Conservation (phyloP, 2,329 filamentous ascomycete species). For the Teratosphaeria epicoccoides region DNA sequence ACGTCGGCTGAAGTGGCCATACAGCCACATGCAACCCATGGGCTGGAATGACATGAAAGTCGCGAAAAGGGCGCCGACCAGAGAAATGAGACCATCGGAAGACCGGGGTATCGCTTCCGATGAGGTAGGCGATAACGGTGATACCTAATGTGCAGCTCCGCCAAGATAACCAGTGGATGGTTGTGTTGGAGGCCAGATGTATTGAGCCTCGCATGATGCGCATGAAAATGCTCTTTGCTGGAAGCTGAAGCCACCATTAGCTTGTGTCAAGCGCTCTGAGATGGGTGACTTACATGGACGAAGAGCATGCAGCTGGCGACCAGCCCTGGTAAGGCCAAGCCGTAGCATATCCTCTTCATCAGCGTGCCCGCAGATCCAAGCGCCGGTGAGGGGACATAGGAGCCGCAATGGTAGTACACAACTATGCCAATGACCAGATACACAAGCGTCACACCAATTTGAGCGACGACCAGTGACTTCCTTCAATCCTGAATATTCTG, state of each 20-base stretch:
- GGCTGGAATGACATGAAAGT: background rate
- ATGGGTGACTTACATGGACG: conserved; percentile 24
- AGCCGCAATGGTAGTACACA: conserved; percentile 50
- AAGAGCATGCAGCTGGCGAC: conserved; percentile 38
- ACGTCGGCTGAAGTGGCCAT: conserved; percentile 30
- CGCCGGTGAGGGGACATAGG: conserved; percentile 51
- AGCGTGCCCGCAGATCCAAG: conserved; percentile 48
- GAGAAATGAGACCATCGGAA: conserved; percentile 41
- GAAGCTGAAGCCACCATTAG: background rate
- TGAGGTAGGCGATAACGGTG: conserved; percentile 35
- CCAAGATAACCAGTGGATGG: conserved; percentile 43
- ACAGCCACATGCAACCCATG: conserved; percentile 35
- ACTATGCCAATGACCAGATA: conserved; percentile 50
- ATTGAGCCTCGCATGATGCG: conserved; percentile 39
- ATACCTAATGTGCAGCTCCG: conserved; percentile 34
- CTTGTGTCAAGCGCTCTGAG: background rate
- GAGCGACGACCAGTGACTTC: conserved; percentile 47
- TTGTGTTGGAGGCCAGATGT: conserved; percentile 40
- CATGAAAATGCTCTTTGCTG: conserved; percentile 46
- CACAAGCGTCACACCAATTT: conserved; percentile 43
- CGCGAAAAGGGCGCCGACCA: conserved; percentile 40
- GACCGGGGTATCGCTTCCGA: conserved; percentile 41
- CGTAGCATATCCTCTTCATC: conserved; percentile 52
- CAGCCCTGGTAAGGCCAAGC: conserved; percentile 45
- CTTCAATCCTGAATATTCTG: conserved; percentile 45